Conservation (phyloP, 164 flowering plant species). For the Stephania japonica region DNA sequence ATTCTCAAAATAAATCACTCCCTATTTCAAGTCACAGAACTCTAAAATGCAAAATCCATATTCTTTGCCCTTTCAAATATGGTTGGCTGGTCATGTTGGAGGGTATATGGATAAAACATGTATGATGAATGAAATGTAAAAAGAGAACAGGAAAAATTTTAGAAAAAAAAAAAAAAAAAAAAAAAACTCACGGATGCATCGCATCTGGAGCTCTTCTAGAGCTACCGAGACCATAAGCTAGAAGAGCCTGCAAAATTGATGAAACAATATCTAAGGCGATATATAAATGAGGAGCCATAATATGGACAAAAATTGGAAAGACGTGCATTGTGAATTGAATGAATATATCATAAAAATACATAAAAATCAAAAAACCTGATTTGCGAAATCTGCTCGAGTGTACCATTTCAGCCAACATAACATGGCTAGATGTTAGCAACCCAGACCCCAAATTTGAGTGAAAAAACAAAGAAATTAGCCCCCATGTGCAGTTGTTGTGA, state of each 20-base stretch:
- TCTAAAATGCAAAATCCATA: no score
- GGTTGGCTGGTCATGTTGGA: background rate
- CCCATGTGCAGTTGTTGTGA: constrained; percentile 87
- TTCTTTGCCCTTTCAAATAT: background rate
- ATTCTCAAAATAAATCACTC: no score
- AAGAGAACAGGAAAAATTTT: background rate
- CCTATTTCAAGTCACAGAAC: no score
- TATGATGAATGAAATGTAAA: no score
- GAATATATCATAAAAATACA: no score
- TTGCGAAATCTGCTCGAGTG: constrained; percentile 98
- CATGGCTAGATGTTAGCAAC: constrained; percentile 80
- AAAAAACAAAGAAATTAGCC: constrained; percentile 94
- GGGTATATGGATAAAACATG: background rate
- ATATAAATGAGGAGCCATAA: no score
- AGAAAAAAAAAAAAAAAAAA: no score
- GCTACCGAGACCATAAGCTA: constrained; percentile 95
- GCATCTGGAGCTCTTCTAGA: constrained; percentile 99
- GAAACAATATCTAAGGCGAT: background rate
- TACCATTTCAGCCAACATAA: constrained; percentile 89
- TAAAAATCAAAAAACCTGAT: constrained; percentile 49
- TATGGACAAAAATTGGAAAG: background rate
- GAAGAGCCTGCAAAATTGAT: constrained; percentile 68
- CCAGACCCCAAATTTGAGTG: constrained; percentile 97
- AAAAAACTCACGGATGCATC: constrained; percentile 82
- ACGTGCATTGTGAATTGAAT: background rate